phyloP scores from a whole-genome alignment of 768 basidiomycete genomes.

The Lyophyllum semitale region DNA sequence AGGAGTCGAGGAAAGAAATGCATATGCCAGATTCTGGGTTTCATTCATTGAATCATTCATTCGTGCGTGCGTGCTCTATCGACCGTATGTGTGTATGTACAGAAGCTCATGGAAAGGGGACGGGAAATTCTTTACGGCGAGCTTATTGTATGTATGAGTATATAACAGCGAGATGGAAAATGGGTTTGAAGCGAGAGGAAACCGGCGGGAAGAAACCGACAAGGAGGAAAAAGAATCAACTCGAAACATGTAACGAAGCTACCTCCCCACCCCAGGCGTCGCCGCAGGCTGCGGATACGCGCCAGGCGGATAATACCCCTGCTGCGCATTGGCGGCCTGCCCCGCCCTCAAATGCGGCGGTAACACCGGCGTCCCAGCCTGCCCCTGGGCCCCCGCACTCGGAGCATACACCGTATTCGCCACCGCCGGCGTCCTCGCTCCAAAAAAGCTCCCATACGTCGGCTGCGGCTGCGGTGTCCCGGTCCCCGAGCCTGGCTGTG shows the following conservation, averaged over 20 bases:
- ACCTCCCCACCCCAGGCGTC: slow-evolving; percentile 15
- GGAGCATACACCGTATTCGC: slow-evolving; percentile 27
- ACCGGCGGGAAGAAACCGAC: not conserved
- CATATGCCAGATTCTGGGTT: no score
- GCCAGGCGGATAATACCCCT: slow-evolving; percentile 23
- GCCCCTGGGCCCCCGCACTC: not conserved
- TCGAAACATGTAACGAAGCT: not conserved
- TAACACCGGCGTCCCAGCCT: slow-evolving; percentile 25
- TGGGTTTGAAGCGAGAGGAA: not conserved
- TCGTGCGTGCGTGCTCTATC: no score
- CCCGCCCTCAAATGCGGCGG: slow-evolving; percentile 30
- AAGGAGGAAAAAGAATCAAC: not conserved
- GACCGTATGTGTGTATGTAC: no score
- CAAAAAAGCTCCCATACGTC: slow-evolving; percentile 29
- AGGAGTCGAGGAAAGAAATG: no score
- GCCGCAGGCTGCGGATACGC: slow-evolving; percentile 3
- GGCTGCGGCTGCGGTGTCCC: slow-evolving; percentile 18
- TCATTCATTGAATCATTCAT: no score
- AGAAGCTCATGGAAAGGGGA: not conserved
- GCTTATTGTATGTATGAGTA: not conserved
- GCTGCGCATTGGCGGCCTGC: slow-evolving; percentile 19
- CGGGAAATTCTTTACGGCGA: not conserved
- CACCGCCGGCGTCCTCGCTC: slow-evolving; percentile 24
- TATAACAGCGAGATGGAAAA: not conserved
- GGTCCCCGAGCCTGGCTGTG: slow-evolving; percentile 17